These are phyloP conservation scores for Starmerella apis DNA, from an alignment of 805 yeast genomes.

Conservation along the genomic window DNA sequence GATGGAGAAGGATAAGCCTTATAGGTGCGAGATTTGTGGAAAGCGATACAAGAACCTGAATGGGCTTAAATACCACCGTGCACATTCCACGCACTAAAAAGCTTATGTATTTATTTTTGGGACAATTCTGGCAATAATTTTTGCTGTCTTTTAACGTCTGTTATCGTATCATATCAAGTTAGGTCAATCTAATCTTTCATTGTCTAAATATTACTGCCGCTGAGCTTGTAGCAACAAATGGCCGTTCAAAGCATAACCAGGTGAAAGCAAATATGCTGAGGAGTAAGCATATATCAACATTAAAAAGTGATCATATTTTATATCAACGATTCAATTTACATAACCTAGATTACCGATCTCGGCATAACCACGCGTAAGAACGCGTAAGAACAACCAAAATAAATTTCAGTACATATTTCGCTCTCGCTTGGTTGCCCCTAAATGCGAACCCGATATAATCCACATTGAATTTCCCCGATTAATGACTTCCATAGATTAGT, in stretches of 20 bases:
- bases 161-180: not conserved
- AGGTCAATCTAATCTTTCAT: not conserved
- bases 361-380: no score
- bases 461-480: not conserved
- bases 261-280: no score
- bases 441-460: not conserved
- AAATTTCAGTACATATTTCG: no score
- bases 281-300: no score
- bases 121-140: constrained; percentile 3
- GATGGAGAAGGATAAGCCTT: constrained; percentile 95
- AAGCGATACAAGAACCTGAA: constrained; percentile 91
- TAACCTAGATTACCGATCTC: no score
- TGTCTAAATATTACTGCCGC: no score
- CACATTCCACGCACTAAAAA: constrained; percentile 87
- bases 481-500: not conserved
- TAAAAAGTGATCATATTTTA: no score
- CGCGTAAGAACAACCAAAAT: no score
- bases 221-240: no score
- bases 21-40: constrained; percentile 96
- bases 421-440: not conserved
- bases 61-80: constrained; percentile 93
- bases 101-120: constrained; percentile 4
- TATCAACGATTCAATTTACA: no score
- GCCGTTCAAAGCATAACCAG: no score
- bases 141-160: not conserved